Base-by-base conservation (phyloP, 202 grass and related monocot species). In the Elaeis oleifera region DNA sequence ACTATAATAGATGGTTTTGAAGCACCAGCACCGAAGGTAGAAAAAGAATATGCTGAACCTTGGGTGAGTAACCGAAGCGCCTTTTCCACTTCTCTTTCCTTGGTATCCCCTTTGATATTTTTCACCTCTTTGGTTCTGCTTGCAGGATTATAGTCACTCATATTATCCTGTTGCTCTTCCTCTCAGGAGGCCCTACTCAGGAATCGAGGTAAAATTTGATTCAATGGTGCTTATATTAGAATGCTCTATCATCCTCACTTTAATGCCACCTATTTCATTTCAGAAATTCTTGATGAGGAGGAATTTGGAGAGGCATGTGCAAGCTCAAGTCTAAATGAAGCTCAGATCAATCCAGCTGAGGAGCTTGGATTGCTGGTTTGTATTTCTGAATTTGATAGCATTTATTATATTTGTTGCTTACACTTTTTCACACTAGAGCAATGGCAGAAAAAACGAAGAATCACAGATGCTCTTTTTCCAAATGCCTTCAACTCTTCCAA, bases 261-360 rank as follows among this genome's bases (percentile, higher is more conserved):
- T 18, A 54, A 54, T 49, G 53, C 31, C 71, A 20, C 3, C 21
- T 59, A 3, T 60, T 70, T 69, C 49, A 3, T 68, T 52, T 54
- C 67, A 95, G 90, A 89, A 78, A 83, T 89, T 64, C 77, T 95
- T 68, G 71, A 95, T 18, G 77, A 79, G 65, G 71, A 89, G 67
- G 90, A 95, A 54, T 86, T 89, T 84, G 79, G 76, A 62, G 79
- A 82, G 71, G 64, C 74, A 62, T 69, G 75, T 80, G 62, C 54
- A 69, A 81, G 26, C 61, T 72, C 21, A 55, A 25, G 18, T 20
- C 55, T 57, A 17, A 63, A 74, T 71, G 55, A 58, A 8, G 36
- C 23, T 24, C 27, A 80, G 75, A 66, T 83, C 56, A 78, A 76
- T 0, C 56, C 79, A 64, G 71, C 85, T 16, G 64, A 62, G 61